Conservation (phyloP, 805 yeast genomes). For the Starmerella asiatica region DNA sequence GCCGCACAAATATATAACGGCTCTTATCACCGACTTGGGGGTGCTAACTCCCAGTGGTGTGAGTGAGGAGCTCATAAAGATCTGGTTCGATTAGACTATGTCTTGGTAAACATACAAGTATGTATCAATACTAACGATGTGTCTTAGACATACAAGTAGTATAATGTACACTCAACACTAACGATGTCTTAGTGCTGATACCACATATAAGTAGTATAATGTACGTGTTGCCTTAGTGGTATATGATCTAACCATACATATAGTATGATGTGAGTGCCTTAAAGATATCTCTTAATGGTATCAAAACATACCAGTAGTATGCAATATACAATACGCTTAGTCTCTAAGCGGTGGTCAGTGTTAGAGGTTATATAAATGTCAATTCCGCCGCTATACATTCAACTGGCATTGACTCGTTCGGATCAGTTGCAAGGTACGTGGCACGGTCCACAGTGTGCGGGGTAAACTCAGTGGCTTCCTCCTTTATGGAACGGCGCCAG, state of each 20-base stretch:
- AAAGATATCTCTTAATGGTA: too few relatives aligned
- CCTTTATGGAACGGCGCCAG: conserved; percentile 52
- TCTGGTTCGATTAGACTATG: conserved; percentile 72
- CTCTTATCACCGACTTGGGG: conserved; percentile 89
- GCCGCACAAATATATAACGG: conserved; percentile 89
- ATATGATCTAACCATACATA: too few relatives aligned
- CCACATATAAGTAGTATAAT: neutral
- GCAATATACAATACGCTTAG: too few relatives aligned
- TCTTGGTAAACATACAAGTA: neutral
- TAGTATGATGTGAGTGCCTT: too few relatives aligned
- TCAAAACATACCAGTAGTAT: too few relatives aligned
- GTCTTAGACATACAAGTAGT: neutral
- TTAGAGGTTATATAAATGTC: neutral
- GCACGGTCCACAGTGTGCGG: neutral
- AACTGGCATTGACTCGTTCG: too few relatives aligned
- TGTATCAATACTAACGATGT: too few relatives aligned
- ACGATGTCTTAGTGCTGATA: neutral
- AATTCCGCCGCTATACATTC: neutral
- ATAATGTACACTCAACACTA: neutral
- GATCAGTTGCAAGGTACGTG: neutral
- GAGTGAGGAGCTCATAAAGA: conserved; percentile 92
- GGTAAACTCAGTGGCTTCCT: conserved; percentile 29
- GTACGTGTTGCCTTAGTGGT: too few relatives aligned
- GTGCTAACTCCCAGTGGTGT: conserved; percentile 96
- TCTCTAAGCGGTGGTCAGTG: too few relatives aligned